Evolutionary conservation across 2,329 filamentous ascomycete genomes (phyloP).

Genomic region (Chrysoporthe puriensis): DNA sequence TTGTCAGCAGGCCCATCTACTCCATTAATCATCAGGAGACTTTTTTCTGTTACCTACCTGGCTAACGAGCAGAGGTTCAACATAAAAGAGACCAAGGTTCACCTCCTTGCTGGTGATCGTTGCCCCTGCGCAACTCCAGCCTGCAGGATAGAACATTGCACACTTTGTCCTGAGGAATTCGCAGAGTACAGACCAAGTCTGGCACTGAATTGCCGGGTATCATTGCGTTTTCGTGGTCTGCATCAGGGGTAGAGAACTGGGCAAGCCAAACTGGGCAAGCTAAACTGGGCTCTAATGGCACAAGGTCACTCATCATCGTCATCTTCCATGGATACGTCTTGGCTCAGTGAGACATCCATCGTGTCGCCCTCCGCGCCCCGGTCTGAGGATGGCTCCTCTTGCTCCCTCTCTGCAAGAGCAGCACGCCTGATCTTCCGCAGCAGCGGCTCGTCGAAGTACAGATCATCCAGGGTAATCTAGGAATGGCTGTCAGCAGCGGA

Average conservation of each 20-base stretch:
- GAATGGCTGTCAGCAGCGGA: slow-evolving; percentile 17
- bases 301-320: not conserved
- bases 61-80: too few relatives aligned
- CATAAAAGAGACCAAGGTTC: too few relatives aligned
- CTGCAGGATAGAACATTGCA: not conserved
- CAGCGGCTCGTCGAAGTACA: slow-evolving; percentile 60
- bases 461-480: slow-evolving; percentile 52
- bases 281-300: not conserved
- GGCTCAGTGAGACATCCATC: not conserved
- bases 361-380: slow-evolving; percentile 38
- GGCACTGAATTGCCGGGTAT: not conserved
- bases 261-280: not conserved
- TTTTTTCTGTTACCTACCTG: too few relatives aligned
- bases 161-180: not conserved
- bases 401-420: slow-evolving; percentile 46
- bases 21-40: too few relatives aligned
- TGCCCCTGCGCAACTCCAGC: not conserved
- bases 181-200: not conserved
- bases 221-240: not conserved
- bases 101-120: not conserved
- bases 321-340: not conserved
- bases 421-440: slow-evolving; percentile 62
- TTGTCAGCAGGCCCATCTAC: too few relatives aligned
- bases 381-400: slow-evolving; percentile 45
- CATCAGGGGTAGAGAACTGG: not conserved